Percentiles rank a stretch among this genome's conserved stretches.
Evolutionary conservation across 2,329 filamentous ascomycete species (phyloP).

Genomic region (Sporothrix brunneoviolacea): DNA sequence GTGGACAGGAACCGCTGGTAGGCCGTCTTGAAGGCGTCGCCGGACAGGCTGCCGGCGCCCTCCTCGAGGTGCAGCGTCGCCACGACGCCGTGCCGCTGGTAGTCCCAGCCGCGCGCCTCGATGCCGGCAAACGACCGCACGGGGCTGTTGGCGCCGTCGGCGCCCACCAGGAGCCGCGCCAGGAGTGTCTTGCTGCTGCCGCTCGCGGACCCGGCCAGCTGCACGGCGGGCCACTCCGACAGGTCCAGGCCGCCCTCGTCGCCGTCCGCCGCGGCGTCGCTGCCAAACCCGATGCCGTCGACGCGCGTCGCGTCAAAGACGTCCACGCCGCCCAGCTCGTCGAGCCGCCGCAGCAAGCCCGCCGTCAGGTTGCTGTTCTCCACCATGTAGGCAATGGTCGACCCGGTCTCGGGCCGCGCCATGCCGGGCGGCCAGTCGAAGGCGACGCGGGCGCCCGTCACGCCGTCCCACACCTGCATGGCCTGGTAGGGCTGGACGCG

Average conservation of each 20-base stretch:
- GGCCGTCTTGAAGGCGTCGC: slow-evolving; percentile 59
- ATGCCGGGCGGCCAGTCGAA: slow-evolving; percentile 64
- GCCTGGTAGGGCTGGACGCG: slow-evolving; percentile 84
- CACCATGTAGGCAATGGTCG: slow-evolving; percentile 87
- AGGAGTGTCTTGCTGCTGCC: slow-evolving; percentile 48
- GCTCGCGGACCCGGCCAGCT: slow-evolving; percentile 42
- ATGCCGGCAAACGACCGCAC: slow-evolving; percentile 88
- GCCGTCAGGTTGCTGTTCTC: slow-evolving; percentile 88
- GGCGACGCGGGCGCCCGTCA: slow-evolving; percentile 77
- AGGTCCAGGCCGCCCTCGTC: slow-evolving; percentile 66
- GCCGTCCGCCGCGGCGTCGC: slow-evolving; percentile 21
- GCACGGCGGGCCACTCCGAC: slow-evolving; percentile 79
- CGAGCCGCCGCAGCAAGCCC: slow-evolving; percentile 64
- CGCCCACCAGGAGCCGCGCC: slow-evolving; percentile 81
- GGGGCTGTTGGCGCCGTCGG: slow-evolving; percentile 90
- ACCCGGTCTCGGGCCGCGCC: slow-evolving; percentile 33
- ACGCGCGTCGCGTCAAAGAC: slow-evolving; percentile 74
- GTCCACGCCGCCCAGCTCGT: slow-evolving; percentile 60
- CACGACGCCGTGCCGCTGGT: slow-evolving; percentile 81
- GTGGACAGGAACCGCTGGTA: slow-evolving; percentile 94
- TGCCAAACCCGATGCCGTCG: slow-evolving; percentile 69
- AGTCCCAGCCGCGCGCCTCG: slow-evolving; percentile 84
- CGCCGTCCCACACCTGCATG: slow-evolving; percentile 98
- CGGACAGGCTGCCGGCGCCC: slow-evolving; percentile 37
- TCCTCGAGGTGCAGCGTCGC: slow-evolving; percentile 72